Evolutionary conservation across 179 eudicot species (phyloP).

Genomic region (Amaranthus tricolor): DNA sequence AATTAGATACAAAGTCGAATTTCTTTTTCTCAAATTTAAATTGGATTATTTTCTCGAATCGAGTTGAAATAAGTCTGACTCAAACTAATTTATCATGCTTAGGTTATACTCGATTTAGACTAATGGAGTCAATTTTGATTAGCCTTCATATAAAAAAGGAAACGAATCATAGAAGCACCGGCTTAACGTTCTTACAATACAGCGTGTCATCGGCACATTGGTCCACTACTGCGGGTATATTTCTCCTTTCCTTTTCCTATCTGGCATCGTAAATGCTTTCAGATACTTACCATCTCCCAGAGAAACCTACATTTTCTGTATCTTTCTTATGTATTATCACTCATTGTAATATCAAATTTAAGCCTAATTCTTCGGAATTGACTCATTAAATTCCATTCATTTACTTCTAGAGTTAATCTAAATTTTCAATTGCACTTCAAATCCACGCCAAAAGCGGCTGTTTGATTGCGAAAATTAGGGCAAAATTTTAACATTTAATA

Average conservation of each 20-base stretch:
- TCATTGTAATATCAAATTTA: not conserved
- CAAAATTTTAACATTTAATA: not conserved
- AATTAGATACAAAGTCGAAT: no score
- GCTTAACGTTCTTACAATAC: no score
- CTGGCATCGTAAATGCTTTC: slow-evolving; percentile 2
- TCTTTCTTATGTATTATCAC: not conserved
- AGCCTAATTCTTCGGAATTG: not conserved
- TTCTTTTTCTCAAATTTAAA: no score
- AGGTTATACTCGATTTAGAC: no score
- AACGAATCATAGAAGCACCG: no score
- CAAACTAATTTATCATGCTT: no score
- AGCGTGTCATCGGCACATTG: not conserved
- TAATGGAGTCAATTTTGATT: no score
- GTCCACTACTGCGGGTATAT: not conserved
- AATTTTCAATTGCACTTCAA: not conserved
- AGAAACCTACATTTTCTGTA: not conserved
- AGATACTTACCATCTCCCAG: not conserved
- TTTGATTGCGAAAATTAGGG: slow-evolving; percentile 5
- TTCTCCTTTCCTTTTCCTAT: slow-evolving; percentile 4
- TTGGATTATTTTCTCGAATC: no score
- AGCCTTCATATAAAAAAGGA: no score
- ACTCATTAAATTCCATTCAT: not conserved
- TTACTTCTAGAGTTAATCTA: not conserved
- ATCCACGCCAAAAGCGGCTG: not conserved
- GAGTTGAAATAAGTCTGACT: no score